Conservation (phyloP, 345 rosid species). For the Bruguiera gymnorhiza region DNA sequence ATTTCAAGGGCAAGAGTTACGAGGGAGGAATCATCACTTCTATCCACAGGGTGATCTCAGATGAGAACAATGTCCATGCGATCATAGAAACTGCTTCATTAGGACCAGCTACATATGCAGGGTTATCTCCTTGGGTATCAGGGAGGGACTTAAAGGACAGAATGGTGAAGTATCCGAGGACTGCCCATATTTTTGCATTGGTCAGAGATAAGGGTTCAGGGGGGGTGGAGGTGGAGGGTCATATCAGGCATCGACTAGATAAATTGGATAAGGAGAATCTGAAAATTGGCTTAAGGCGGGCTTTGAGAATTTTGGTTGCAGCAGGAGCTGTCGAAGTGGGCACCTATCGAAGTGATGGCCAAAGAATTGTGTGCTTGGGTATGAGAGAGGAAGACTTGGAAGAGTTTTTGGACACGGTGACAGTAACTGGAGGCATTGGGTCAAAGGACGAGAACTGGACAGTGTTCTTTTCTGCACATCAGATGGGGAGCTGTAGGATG, state of each 20-base stretch:
- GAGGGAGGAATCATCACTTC: slow-evolving; percentile 76
- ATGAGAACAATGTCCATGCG: slow-evolving; percentile 39
- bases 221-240: slow-evolving; percentile 31
- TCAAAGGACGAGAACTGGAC: slow-evolving; percentile 51
- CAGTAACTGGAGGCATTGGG: slow-evolving; percentile 31
- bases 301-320: slow-evolving; percentile 54
- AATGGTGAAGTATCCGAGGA: slow-evolving; percentile 54
- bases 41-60: slow-evolving; percentile 38
- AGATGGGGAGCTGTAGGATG: slow-evolving; percentile 80
- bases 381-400: slow-evolving; percentile 37
- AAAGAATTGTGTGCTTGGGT: slow-evolving; percentile 48
- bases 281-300: slow-evolving; percentile 48
- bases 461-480: slow-evolving; percentile 51
- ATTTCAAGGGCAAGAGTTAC: slow-evolving; percentile 32
- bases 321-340: slow-evolving; percentile 89
- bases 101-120: slow-evolving; percentile 63
- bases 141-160: slow-evolving; percentile 54
- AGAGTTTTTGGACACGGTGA: slow-evolving; percentile 45
- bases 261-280: slow-evolving; percentile 62
- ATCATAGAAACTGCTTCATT: slow-evolving; percentile 54
- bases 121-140: slow-evolving; percentile 59
- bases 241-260: slow-evolving; percentile 36
- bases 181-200: slow-evolving; percentile 41
- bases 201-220: slow-evolving; percentile 45
- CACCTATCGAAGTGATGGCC: slow-evolving; percentile 64